These are phyloP conservation scores for Mycena olivaceomarginata DNA, from an alignment of 768 basidiomycete species.

Conservation along the genomic window DNA sequence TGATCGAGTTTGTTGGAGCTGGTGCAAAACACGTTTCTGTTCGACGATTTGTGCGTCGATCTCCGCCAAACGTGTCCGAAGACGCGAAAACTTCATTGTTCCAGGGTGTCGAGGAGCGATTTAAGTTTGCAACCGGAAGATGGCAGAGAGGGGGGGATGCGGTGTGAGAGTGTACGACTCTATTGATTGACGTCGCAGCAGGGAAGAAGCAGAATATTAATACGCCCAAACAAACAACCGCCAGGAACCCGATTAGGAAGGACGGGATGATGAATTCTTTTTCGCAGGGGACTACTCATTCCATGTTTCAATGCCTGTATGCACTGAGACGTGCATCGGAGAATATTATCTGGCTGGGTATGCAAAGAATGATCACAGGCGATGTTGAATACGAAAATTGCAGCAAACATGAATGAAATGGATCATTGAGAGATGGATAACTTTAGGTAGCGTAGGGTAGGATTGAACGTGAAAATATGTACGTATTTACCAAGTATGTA, in stretches of 20 bases:
- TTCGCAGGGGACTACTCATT: too few species aligned
- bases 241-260: not conserved
- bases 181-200: not conserved
- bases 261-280: too few species aligned
- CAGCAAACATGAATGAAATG: not conserved
- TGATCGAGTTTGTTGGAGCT: not conserved
- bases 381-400: not conserved
- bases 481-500: slow-evolving; percentile 2
- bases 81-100: not conserved
- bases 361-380: too few species aligned
- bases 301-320: too few species aligned
- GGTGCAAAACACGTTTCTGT: not conserved
- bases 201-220: not conserved
- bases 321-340: too few species aligned
- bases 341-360: too few species aligned
- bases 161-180: too few species aligned
- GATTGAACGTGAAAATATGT: not conserved
- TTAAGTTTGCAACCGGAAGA: too few species aligned
- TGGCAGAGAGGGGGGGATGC: too few species aligned
- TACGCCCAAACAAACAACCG: not conserved
- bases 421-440: slow-evolving; percentile 6
- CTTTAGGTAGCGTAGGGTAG: slow-evolving; percentile 11
- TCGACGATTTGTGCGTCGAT: not conserved
- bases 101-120: too few species aligned
- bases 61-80: not conserved